Evolutionary conservation across 768 basidiomycete genomes (phyloP).

Genomic region (Flagelloscypha sp.): DNA sequence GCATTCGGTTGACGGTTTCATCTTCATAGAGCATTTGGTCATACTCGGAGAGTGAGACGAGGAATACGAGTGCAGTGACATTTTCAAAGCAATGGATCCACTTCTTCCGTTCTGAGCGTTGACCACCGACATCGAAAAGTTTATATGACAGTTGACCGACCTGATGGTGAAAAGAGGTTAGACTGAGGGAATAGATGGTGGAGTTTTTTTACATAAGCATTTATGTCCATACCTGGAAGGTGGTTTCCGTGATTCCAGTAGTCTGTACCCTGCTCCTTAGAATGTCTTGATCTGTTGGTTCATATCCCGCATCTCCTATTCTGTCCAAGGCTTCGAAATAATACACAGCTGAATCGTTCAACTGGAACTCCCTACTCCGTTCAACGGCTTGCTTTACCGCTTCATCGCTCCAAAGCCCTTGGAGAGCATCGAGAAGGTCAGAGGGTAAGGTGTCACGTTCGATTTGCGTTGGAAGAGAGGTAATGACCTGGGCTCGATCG

Average conservation of each 20-base stretch:
- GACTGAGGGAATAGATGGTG: no score
- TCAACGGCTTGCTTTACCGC: slow-evolving; percentile 78
- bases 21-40: slow-evolving; percentile 98
- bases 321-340: slow-evolving; percentile 91
- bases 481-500: slow-evolving; percentile 54
- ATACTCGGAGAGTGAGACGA: slow-evolving; percentile 92
- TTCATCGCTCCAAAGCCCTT: slow-evolving; percentile 71
- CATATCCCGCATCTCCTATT: slow-evolving; percentile 66
- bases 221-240: slow-evolving; percentile 50
- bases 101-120: slow-evolving; percentile 84
- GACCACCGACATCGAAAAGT: slow-evolving; percentile 87
- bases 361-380: slow-evolving; percentile 87
- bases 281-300: slow-evolving; percentile 95
- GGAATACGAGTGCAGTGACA: slow-evolving; percentile 87
- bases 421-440: slow-evolving; percentile 72
- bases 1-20: slow-evolving; percentile 95
- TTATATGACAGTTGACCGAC: slow-evolving; percentile 93
- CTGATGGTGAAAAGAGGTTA: no score
- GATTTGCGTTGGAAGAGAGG: slow-evolving; percentile 68
- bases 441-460: slow-evolving; percentile 69
- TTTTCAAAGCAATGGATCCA: slow-evolving; percentile 97
- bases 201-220: slow-evolving; percentile 20
- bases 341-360: slow-evolving; percentile 94
- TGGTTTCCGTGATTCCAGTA: slow-evolving; percentile 96
- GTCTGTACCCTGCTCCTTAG: slow-evolving; percentile 92